These are phyloP conservation scores for Trichoderma harzianum DNA, from an alignment of 2,329 filamentous ascomycete genomes.

Conservation along the genomic window DNA sequence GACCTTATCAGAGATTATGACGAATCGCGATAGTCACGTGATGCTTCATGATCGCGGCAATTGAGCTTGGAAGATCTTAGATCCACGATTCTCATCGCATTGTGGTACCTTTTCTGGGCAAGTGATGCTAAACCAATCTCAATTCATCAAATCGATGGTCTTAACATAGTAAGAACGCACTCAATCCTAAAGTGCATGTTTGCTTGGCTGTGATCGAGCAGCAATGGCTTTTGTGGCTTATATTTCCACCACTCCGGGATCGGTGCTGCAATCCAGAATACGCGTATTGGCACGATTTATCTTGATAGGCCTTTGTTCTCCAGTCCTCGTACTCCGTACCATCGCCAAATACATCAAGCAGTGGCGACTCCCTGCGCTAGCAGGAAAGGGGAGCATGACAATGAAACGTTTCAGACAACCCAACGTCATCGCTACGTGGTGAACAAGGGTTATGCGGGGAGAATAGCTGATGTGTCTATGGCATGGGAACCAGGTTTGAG, in stretches of 20 bases:
- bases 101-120: neutral
- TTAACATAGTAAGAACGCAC: neutral
- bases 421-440: constrained; percentile 11
- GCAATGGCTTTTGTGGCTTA: neutral
- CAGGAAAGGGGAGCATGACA: neutral
- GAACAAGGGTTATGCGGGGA: constrained; percentile 1
- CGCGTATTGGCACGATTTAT: neutral
- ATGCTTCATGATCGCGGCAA: neutral
- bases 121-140: neutral
- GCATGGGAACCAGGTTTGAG: neutral
- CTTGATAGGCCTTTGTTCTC: neutral
- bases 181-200: neutral
- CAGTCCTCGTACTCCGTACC: neutral
- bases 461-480: neutral
- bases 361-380: neutral
- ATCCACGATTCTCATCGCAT: neutral
- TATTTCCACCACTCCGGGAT: neutral
- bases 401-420: neutral
- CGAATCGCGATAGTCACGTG: neutral
- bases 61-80: neutral
- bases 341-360: neutral
- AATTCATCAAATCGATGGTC: neutral
- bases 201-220: neutral
- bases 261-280: neutral
- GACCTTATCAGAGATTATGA: neutral